Base-by-base conservation (phyloP, 768 basidiomycete genomes). In the Strobilomyces confusus region DNA sequence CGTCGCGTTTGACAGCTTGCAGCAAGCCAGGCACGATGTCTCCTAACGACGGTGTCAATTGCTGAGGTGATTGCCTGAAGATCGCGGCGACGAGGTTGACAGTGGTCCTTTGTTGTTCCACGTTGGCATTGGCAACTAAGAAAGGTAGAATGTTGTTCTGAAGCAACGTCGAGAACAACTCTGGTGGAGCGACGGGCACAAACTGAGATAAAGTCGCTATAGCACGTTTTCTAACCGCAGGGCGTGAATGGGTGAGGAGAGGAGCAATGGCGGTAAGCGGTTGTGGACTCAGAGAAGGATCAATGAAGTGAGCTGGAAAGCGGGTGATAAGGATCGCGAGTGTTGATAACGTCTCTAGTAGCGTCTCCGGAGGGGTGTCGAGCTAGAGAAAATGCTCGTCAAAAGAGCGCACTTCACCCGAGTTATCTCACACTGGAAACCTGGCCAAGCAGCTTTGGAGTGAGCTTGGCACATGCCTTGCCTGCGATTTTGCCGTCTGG, bases 191-290 rank as follows among this genome's bases (percentile, higher is more conserved):
- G 40, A 83, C 81, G 15, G 86, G 88, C 36, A 94, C 78, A 66
- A 93, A 89, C 59, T 92, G 89, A 0, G 92, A 88, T 38, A 93
- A 69, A 0, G 93, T 91, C 34, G 84, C 75, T 54, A 98, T 94
- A 3, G 92, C 89, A 48, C 94, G 87, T 75, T 98, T 98, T 47
- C 95, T 84, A 49, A 98, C 90, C 0, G 92, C 92, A 11, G 89
- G 81, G 5, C 93, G 85, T 9, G 78, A 64, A 71, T 88, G 89
- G n/a, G 76, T 78, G 43, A 92, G 80, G 29, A 89, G 78, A 34
- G 82, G 90, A 1, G 81, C 86, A 50, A 89, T 79, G 19, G 86
- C 83, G 6, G 72, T 66, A 5, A 93, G 72, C 30, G 92, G 86
- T 43, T 79, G 79, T 15, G 84, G 79, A 44, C 73, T 65, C 48